Base-by-base conservation (phyloP, 805 yeast species). In the Wickerhamomyces bisporus region DNA sequence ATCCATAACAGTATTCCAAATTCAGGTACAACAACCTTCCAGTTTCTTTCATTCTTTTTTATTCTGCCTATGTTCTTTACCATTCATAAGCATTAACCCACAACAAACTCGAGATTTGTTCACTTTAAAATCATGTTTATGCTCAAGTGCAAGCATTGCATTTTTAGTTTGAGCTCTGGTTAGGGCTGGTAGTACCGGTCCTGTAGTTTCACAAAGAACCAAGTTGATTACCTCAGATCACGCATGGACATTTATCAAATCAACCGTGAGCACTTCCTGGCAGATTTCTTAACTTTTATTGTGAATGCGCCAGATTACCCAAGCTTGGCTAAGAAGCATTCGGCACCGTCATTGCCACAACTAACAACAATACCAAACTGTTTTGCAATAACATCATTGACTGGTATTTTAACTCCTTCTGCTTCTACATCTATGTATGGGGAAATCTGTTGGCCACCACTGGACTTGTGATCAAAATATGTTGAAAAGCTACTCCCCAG, bases 241-340 rank as follows among this genome's bases (percentile, higher is more conserved):
- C 42, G 83, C 72, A 23, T 86, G 95, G 95, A 83, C 81, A 1
- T 83, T 85, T 57, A 70, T 85, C 32, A 70, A 72, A 50, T 73
- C 86, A 15, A 65, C 81, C 23, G 81, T 86, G 87, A 79, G 77
- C 59, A 71, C 86, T 30, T n/a, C n/a, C 65, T 86, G 43, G 82
- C 89, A 20, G 85, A 85, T 64, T 86, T 85, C 52, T 86, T 91
- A 3, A 80, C 93, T 11, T 68, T 86, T 51, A 80, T 85, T 50
- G 73, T 81, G 39, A 86, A 86, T 62, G 85, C 89, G 9, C 91
- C 94, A 0, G 95, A 86, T 66, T 85, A 84, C 57, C 68, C 89
- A 16, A 74, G 95, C 55, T 81, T 86, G 60, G 78, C 93, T 4
- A 68, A 65, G 36, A 71, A 73, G n/a, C 63, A 66, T 20, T 56